Percentiles rank a stretch among this genome's conserved stretches.
Conservation (phyloP, 192 early-diverging fungal genomes). For the Polychytrium aggregatum region DNA sequence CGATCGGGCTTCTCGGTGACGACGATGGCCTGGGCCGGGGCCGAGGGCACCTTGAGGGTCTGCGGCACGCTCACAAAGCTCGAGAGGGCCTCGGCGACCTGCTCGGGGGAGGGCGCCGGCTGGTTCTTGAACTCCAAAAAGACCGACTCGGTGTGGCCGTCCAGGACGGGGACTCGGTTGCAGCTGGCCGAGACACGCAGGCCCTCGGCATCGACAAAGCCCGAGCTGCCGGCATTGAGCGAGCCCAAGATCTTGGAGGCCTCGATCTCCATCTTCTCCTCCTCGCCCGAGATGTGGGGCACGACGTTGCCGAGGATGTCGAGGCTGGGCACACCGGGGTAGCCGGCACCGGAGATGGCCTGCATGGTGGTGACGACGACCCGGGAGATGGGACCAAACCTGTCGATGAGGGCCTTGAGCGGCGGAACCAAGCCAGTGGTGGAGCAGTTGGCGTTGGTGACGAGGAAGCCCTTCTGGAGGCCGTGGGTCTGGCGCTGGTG, state of each 20-base stretch:
- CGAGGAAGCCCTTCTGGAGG: constrained; percentile 64
- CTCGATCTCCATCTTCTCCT: constrained; percentile 95
- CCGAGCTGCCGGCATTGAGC: constrained; percentile 26
- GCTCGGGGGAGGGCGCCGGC: constrained; percentile 59
- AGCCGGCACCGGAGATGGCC: constrained; percentile 94
- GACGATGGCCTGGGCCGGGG: constrained; percentile 65
- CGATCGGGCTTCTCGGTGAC: constrained; percentile 63
- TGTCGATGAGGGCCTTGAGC: constrained; percentile 62
- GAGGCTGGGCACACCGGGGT: constrained; percentile 88
- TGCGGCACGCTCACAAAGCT: constrained; percentile 76
- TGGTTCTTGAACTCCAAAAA: constrained; percentile 68
- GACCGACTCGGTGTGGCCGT: constrained; percentile 89
- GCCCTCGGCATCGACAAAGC: constrained; percentile 35
- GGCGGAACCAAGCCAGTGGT: constrained; percentile 93
- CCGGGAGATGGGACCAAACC: constrained; percentile 73
- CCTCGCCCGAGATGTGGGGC: constrained; percentile 89
- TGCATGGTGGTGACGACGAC: constrained; percentile 88
- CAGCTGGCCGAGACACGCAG: constrained; percentile 87
- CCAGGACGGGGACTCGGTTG: constrained; percentile 92
- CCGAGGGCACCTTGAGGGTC: constrained; percentile 61
- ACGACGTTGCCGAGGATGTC: constrained; percentile 97
- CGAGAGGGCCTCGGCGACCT: constrained; percentile 58
- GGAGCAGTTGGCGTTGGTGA: constrained; percentile 99
- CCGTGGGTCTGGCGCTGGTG: constrained; percentile 53
- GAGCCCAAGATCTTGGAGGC: constrained; percentile 82